Evolutionary conservation across 2,329 filamentous ascomycete species (phyloP).

Genomic region (Geoglossum cookeanum): DNA sequence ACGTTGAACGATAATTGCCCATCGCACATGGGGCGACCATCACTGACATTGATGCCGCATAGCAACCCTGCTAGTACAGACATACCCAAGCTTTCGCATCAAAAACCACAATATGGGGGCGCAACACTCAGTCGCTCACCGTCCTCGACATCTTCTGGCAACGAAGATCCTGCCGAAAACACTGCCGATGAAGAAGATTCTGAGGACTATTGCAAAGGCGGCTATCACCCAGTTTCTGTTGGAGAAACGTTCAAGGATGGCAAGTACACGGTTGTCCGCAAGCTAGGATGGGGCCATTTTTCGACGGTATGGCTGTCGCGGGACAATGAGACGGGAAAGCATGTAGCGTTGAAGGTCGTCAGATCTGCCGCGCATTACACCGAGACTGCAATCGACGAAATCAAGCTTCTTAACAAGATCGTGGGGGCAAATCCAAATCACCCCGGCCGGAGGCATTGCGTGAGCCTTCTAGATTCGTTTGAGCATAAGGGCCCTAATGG

Average conservation of each 20-base stretch:
- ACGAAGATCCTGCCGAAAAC: conserved; percentile 65
- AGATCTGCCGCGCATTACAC: conserved; percentile 96
- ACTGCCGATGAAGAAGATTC: conserved; percentile 97
- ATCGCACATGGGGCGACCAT: neutral
- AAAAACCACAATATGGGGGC: conserved; percentile 24
- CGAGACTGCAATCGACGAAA: conserved; percentile 96
- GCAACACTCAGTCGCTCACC: conserved; percentile 44
- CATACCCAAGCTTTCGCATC: conserved; percentile 17
- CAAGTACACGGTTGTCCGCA: conserved; percentile 88
- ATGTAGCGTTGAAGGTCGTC: conserved; percentile 95
- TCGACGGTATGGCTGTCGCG: conserved; percentile 80
- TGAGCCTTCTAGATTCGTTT: conserved; percentile 89
- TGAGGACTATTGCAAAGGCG: conserved; percentile 98
- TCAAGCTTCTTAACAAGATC: conserved; percentile 93
- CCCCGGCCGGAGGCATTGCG: conserved; percentile 84
- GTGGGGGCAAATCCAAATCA: conserved; percentile 89
- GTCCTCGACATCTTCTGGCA: conserved; percentile 56
- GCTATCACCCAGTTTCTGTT: conserved; percentile 86
- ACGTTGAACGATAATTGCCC: neutral
- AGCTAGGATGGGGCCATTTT: conserved; percentile 96
- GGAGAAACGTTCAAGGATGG: conserved; percentile 97
- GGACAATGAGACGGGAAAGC: conserved; percentile 76
- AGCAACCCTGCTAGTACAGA: neutral
- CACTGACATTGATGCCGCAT: neutral
- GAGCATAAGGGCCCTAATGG: conserved; percentile 95